Evolutionary conservation across 441 rosid species (phyloP), one percentile per base, ranked within the genome.

Genomic region (Pelargonium myrrhifolium): DNA sequence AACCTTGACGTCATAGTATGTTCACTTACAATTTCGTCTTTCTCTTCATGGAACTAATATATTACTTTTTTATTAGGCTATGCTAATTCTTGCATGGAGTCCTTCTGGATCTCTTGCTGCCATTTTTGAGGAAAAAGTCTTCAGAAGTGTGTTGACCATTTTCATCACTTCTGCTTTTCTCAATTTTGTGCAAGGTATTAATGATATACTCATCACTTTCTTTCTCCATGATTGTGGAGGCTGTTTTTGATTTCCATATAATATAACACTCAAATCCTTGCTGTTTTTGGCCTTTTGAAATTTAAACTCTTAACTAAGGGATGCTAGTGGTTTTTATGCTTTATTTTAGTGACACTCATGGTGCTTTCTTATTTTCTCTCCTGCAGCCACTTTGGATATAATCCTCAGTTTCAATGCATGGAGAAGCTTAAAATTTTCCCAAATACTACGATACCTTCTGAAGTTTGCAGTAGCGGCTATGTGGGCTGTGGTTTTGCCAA

Each of bases 61-160:
- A 61, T 53, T 17, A 53, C 43, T 51, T 49, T 64, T 74, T 68
- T 71, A 77, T 78, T 84, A 92, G 99, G 92, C 89, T 68, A 95
- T 95, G 99, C 64, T 95, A 74, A 92, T 95, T 69, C 53, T 95
- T 81, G 99, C 95, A 43, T 95, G 97, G 97, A 82, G 82, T 72
- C 77, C 89, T 21, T 74, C 89, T 43, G 93, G 97, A 62, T 89
- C 99, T 67, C 79, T 80, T 68, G 78, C 75, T 73, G 86, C 86
- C 73, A 55, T 92, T 51, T 92, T 90, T 68, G 69, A 82, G 9
- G 83, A 67, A 68, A 85, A 85, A 70, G 88, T 84, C 53, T 86
- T 89, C 85, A 81, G 76, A 72, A 72, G 68, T 60, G 89, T 95
- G 56, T 70, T 90, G 83, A 95, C 87, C 83, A 85, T 95, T 74